Conservation (phyloP, 257 asterid species). For the Primulina eburnea region DNA sequence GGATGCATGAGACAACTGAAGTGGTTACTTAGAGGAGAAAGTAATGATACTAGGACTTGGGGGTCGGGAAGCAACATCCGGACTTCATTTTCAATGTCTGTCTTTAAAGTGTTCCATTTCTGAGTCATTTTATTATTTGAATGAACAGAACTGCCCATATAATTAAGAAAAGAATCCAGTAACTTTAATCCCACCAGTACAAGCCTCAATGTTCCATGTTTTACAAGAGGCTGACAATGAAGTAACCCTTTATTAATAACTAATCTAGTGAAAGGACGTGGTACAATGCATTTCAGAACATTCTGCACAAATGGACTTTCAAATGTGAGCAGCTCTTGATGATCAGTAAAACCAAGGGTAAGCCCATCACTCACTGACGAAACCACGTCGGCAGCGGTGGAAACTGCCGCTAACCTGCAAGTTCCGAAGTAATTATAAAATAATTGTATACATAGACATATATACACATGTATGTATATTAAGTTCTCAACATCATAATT, state of each 20-base stretch:
- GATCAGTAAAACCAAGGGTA: constrained; percentile 40
- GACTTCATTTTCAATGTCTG: constrained; percentile 55
- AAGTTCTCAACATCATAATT: not conserved
- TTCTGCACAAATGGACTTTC: constrained; percentile 49
- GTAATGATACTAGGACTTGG: constrained; percentile 68
- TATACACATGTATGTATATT: not conserved
- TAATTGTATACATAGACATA: constrained; percentile 14
- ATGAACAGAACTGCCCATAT: constrained; percentile 37
- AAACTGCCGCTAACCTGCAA: constrained; percentile 81
- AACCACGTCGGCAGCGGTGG: constrained; percentile 81
- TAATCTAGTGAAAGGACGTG: constrained; percentile 61
- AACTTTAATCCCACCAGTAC: constrained; percentile 69
- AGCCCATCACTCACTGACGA: constrained; percentile 63
- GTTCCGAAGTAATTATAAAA: constrained; percentile 38
- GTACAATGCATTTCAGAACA: constrained; percentile 66
- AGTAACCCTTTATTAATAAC: constrained; percentile 76
- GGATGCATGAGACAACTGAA: constrained; percentile 41
- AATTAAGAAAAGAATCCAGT: constrained; percentile 52
- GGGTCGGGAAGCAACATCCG: constrained; percentile 75
- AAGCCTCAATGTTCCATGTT: constrained; percentile 76
- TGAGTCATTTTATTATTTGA: constrained; percentile 37
- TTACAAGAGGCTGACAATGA: constrained; percentile 67
- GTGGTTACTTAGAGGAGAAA: constrained; percentile 57
- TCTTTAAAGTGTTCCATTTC: constrained; percentile 47
- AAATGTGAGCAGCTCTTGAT: constrained; percentile 39